Conservation (phyloP, 495 filamentous ascomycete genomes). For the Venustampulla echinocandica region DNA sequence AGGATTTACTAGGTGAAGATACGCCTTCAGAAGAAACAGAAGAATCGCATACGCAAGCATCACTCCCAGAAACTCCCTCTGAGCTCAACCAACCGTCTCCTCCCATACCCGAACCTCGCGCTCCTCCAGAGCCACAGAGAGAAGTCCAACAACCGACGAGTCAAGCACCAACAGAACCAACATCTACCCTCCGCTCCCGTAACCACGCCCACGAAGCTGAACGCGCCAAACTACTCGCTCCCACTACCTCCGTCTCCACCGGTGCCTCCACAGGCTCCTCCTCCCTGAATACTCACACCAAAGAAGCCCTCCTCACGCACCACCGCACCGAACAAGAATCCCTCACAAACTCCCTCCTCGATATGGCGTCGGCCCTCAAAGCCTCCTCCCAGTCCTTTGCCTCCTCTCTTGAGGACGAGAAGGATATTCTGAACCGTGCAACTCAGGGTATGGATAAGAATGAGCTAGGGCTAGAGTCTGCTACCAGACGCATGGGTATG, state of each 20-base stretch:
- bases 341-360: conserved; percentile 71
- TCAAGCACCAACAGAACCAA: conserved; percentile 17
- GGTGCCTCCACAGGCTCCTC: conserved; percentile 14
- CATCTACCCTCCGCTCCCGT: conserved; percentile 18
- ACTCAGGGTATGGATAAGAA: conserved; percentile 69
- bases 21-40: conserved; percentile 22
- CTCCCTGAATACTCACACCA: conserved; percentile 29
- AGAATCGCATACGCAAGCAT: conserved; percentile 17
- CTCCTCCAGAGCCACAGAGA: neutral
- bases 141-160: conserved; percentile 6
- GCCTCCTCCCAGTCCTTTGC: conserved; percentile 61
- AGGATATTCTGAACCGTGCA: conserved; percentile 58
- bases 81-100: conserved; percentile 9
- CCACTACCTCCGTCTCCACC: neutral
- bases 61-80: conserved; percentile 12
- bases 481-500: conserved; percentile 63
- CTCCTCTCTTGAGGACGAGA: conserved; percentile 60
- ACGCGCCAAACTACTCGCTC: conserved; percentile 7
- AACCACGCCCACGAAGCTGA: conserved; percentile 8
- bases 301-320: conserved; percentile 62
- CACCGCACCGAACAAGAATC: conserved; percentile 74
- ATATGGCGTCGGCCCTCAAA: conserved; percentile 72
- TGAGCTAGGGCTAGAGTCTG: conserved; percentile 61
- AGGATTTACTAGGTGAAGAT: conserved; percentile 41
- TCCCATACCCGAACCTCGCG: conserved; percentile 4